Conservation (phyloP, 2,329 filamentous ascomycete species). For the Paecilomyces sp. region DNA sequence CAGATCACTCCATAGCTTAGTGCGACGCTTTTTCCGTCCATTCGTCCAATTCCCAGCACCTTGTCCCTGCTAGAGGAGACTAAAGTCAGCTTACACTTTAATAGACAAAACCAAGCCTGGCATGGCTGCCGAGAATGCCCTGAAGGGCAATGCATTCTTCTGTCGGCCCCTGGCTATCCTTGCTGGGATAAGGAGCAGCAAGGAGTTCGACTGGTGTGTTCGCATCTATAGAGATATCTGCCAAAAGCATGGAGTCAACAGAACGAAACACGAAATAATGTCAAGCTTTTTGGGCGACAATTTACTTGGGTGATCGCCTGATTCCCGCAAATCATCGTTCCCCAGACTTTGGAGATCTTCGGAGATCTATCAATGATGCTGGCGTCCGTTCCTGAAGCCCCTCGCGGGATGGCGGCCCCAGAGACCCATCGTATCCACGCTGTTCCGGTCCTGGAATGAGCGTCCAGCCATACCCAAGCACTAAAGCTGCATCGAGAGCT, state of each 20-base stretch:
- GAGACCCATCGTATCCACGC: not conserved
- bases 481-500: not conserved
- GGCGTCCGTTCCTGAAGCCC: not conserved
- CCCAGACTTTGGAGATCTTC: not conserved
- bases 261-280: not conserved
- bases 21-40: not conserved
- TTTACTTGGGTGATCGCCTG: not conserved
- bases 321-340: not conserved
- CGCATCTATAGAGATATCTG: not conserved
- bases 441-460: not conserved
- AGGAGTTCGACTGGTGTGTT: not conserved
- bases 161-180: not conserved
- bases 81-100: not conserved
- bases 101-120: not conserved
- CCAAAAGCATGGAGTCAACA: not conserved
- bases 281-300: not conserved
- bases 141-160: conserved; percentile 3
- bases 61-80: not conserved
- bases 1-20: not conserved
- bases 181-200: not conserved
- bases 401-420: not conserved
- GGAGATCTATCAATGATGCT: not conserved
- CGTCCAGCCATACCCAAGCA: not conserved
- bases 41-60: not conserved
- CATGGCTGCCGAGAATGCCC: not conserved